Evolutionary conservation across 176 grass and related monocot species (phyloP).

Genomic region (Triticum timopheevii): DNA sequence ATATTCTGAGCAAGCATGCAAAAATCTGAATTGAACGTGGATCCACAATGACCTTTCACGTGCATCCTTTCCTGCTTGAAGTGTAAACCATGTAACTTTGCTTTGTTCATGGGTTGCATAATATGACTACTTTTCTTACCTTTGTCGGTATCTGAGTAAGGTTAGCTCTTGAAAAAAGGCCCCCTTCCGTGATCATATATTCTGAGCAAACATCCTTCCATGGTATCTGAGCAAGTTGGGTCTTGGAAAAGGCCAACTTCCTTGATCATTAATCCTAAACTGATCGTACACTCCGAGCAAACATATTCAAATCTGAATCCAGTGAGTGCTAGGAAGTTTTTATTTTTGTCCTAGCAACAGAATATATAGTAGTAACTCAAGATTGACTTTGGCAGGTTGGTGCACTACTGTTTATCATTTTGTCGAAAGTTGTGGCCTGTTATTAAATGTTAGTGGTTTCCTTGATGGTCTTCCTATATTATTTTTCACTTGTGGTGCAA

Average conservation of each 20-base stretch:
- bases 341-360: too few relatives aligned
- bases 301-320: too few relatives aligned
- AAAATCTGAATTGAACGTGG: background rate
- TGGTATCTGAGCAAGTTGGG: background rate
- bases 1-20: background rate
- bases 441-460: too few relatives aligned
- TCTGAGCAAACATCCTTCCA: background rate
- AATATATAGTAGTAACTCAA: too few relatives aligned
- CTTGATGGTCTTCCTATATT: too few relatives aligned
- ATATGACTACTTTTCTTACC: too few relatives aligned
- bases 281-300: background rate
- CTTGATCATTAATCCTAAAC: constrained; percentile 25
- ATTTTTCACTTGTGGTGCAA: too few relatives aligned
- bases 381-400: too few relatives aligned
- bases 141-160: constrained; percentile 23
- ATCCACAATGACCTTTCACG: background rate
- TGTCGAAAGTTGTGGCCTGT: too few relatives aligned
- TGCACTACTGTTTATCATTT: too few relatives aligned
- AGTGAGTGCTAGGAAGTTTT: too few relatives aligned
- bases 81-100: background rate
- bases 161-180: background rate
- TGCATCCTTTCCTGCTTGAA: background rate
- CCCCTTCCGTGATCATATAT: background rate
- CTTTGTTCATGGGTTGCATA: background rate
- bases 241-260: background rate